phyloP scores from a whole-genome alignment of 2,329 filamentous ascomycete genomes.

The Graphilbum sp. region DNA sequence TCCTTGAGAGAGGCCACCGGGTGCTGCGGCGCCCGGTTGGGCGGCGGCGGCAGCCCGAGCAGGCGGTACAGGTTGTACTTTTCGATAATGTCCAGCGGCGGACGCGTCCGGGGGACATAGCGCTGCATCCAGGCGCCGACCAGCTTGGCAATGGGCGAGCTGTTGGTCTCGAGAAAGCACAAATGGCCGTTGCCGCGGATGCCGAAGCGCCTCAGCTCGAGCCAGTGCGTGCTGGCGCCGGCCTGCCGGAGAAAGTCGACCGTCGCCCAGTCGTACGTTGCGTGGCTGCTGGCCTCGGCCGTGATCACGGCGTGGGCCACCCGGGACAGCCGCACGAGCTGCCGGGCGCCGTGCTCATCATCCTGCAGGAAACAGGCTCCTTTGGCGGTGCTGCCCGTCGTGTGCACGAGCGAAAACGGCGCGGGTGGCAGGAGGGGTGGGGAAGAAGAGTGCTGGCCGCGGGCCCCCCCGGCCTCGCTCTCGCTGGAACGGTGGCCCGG shows the following conservation, averaged over 20 bases:
- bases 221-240: slow-evolving; percentile 25
- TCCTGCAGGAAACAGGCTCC: slow-evolving; percentile 9
- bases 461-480: too few species aligned
- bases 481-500: too few species aligned
- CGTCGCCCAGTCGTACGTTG: slow-evolving; percentile 40
- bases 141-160: slow-evolving; percentile 20
- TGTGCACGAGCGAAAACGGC: neutral
- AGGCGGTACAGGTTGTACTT: too few species aligned
- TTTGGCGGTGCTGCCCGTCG: neutral
- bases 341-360: slow-evolving; percentile 11
- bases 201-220: slow-evolving; percentile 24
- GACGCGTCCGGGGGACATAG: neutral
- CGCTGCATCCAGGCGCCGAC: slow-evolving; percentile 4
- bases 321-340: slow-evolving; percentile 29
- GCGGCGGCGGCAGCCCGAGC: too few species aligned
- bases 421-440: too few species aligned
- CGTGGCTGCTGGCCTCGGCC: slow-evolving; percentile 35
- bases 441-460: too few species aligned
- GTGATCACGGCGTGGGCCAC: slow-evolving; percentile 34
- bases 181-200: slow-evolving; percentile 40
- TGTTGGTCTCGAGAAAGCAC: slow-evolving; percentile 37
- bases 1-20: too few species aligned
- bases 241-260: slow-evolving; percentile 28
- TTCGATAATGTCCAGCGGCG: too few species aligned
- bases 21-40: too few species aligned